Conservation (phyloP, 257 asterid species). For the Hygrophila difformis region DNA sequence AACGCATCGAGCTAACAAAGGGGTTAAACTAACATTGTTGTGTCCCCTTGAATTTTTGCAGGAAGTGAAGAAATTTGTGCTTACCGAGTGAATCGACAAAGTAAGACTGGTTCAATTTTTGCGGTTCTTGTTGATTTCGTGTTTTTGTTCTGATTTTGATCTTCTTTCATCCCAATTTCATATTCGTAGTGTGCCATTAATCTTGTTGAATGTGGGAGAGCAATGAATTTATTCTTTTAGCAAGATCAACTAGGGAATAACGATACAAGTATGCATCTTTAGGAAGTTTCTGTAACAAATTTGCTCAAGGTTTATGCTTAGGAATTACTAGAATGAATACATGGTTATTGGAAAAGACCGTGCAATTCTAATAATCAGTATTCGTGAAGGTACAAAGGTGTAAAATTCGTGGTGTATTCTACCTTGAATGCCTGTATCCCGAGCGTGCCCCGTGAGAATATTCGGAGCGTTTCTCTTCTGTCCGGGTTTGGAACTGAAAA, state of each 20-base stretch:
- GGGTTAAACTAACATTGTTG: constrained; percentile 22
- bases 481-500: constrained; percentile 24
- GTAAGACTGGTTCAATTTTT: constrained; percentile 7
- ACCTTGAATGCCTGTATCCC: constrained; percentile 11
- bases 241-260: too few species aligned
- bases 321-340: neutral
- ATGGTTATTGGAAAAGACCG: neutral
- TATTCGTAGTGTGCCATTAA: constrained; percentile 2
- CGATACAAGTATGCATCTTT: too few species aligned
- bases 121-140: constrained; percentile 2
- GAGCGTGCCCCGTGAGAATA: constrained; percentile 25
- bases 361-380: constrained; percentile 5
- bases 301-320: neutral
- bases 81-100: constrained; percentile 4
- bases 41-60: constrained; percentile 16
- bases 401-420: constrained; percentile 1
- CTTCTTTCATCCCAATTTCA: neutral
- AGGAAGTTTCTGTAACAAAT: constrained; percentile 1
- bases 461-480: constrained; percentile 16
- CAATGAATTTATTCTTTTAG: too few species aligned
- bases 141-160: too few species aligned
- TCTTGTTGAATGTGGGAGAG: too few species aligned
- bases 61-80: constrained; percentile 16
- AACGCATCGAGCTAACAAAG: constrained; percentile 15
- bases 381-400: constrained; percentile 13